Base-by-base conservation (phyloP, 176 grass and related monocot species). In the Bothriochloa decipiens region DNA sequence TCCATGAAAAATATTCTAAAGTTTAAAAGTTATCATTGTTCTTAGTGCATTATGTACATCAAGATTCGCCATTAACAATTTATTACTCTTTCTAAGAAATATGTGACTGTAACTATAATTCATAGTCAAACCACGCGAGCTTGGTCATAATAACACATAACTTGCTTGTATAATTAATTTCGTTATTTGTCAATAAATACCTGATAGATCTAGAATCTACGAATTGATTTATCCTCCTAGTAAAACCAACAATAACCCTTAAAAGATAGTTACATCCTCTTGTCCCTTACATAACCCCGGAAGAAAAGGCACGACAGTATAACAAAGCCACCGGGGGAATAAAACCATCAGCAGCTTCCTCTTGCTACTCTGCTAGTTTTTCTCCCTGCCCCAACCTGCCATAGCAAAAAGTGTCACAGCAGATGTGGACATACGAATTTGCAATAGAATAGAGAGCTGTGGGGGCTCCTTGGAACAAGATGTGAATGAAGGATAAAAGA, bases 401-500 rank as follows among this genome's bases (percentile, higher is more conserved):
- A 47, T 67, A 49, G 66, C 52, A 57, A 74, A 36, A 36, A 26
- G 47, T 75, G 68, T 80, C 27, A 63, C 67, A 72, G 9, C 68
- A 6, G 37, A 79, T 83, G 74, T 72, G 61, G 61, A 47, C 60
- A 68, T 58, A 60, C 17, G 74, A 39, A 80, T 39, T 28, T 27
- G 80, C 67, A 40, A 50, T 74, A 83, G 33, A 78, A 50, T 15
- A 69, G 46, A 69, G 61, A 33, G 11, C 23, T 70, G 49, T 50
- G 69, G 81, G 80, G 20, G 39, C 29, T 84, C 41, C 52, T 37
- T 39, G 68, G 52, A 43, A 68, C 52, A 71, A 55, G 53, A 1
- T 32, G 29, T 32, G 29, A 27, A 2, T 0, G 74, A 25, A 15
- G 81, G 63, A 80, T 76, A 81, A 84, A 90, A 70, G 32, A 75